phyloP scores from a whole-genome alignment of 23 red algal species.

The Gracilaria caudata region DNA sequence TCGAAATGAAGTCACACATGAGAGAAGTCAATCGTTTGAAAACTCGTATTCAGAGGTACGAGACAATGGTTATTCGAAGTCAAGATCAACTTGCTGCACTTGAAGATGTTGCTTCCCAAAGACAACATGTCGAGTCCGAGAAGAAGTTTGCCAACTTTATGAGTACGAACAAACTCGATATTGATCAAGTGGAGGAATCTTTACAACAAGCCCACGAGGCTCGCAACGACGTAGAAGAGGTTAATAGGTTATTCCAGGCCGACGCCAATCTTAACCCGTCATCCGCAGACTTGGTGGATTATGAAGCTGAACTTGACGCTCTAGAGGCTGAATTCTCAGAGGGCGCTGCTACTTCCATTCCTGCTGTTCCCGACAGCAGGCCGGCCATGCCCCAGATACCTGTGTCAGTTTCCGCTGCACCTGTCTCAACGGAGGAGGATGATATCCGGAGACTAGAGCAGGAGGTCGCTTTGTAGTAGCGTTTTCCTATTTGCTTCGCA shows the following conservation, averaged over 20 bases:
- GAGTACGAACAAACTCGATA: slow-evolving; percentile 17
- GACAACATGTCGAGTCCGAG: slow-evolving; percentile 10
- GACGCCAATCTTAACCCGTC: slow-evolving; percentile 40
- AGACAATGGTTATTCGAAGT: slow-evolving; percentile 25
- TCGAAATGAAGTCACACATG: slow-evolving; percentile 33
- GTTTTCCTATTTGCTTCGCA: background rate
- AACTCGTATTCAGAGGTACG: slow-evolving; percentile 29
- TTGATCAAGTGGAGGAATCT: slow-evolving; percentile 40
- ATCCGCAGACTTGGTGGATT: slow-evolving; percentile 25
- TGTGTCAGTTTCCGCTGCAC: background rate
- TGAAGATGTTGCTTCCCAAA: slow-evolving; percentile 41
- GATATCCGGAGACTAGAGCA: slow-evolving; percentile 56
- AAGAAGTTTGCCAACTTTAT: slow-evolving; percentile 40
- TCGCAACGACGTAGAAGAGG: slow-evolving; percentile 3
- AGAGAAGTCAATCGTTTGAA: slow-evolving; percentile 49
- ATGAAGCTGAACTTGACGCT: slow-evolving; percentile 28
- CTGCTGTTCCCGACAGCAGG: slow-evolving; percentile 12
- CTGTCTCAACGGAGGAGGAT: slow-evolving; percentile 41
- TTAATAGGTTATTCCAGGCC: slow-evolving; percentile 23
- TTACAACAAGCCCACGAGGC: slow-evolving; percentile 38
- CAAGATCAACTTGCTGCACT: slow-evolving; percentile 50
- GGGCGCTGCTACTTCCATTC: slow-evolving; percentile 14
- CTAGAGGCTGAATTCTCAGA: slow-evolving; percentile 54
- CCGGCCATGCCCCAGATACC: slow-evolving; percentile 21
- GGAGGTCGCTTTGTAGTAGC: slow-evolving; percentile 30